Percentiles rank a stretch among this genome's conserved stretches.
These are phyloP conservation scores for Ceratobasidium sp. DNA, from an alignment of 1,284 basidiomycete genomes.

Conservation along the genomic window DNA sequence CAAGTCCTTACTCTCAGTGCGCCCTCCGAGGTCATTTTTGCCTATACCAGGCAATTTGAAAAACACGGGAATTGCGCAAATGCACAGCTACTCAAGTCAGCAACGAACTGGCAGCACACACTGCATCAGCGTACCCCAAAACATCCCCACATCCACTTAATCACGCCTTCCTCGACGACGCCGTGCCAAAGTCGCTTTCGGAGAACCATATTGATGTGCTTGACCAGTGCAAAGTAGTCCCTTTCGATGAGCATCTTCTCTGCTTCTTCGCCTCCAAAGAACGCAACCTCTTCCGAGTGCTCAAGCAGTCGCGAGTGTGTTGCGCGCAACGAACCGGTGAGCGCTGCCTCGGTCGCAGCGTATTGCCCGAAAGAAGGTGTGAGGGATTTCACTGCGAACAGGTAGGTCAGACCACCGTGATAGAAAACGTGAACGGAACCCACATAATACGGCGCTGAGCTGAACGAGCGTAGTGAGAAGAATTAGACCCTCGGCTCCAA, in stretches of 20 bases:
- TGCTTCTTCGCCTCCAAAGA: slow-evolving; percentile 88
- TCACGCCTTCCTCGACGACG: slow-evolving; percentile 92
- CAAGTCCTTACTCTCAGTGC: slow-evolving; percentile 75
- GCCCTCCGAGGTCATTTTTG: slow-evolving; percentile 74
- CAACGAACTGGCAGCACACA: neutral
- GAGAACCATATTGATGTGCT: slow-evolving; percentile 87
- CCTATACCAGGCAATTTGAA: slow-evolving; percentile 80
- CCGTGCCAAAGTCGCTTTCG: slow-evolving; percentile 87
- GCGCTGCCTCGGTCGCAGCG: slow-evolving; percentile 79
- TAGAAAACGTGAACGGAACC: neutral
- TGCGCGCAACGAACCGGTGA: slow-evolving; percentile 90
- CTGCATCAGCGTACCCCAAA: slow-evolving; percentile 68
- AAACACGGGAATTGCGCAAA: slow-evolving; percentile 95
- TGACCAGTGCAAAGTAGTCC: slow-evolving; percentile 86
- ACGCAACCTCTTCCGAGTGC: slow-evolving; percentile 92
- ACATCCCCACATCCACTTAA: slow-evolving; percentile 96
- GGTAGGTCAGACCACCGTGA: neutral
- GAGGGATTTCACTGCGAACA: slow-evolving; percentile 70
- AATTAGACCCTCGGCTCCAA: slow-evolving; percentile 92
- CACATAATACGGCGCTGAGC: slow-evolving; percentile 73
- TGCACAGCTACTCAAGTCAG: slow-evolving; percentile 63
- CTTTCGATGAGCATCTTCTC: slow-evolving; percentile 94
- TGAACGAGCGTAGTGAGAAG: slow-evolving; percentile 87
- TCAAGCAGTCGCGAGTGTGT: slow-evolving; percentile 93
- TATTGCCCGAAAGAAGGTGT: slow-evolving; percentile 96